These are phyloP conservation scores for Beta vulgaris DNA, from an alignment of 148 eudicot species.

Conservation along the genomic window DNA sequence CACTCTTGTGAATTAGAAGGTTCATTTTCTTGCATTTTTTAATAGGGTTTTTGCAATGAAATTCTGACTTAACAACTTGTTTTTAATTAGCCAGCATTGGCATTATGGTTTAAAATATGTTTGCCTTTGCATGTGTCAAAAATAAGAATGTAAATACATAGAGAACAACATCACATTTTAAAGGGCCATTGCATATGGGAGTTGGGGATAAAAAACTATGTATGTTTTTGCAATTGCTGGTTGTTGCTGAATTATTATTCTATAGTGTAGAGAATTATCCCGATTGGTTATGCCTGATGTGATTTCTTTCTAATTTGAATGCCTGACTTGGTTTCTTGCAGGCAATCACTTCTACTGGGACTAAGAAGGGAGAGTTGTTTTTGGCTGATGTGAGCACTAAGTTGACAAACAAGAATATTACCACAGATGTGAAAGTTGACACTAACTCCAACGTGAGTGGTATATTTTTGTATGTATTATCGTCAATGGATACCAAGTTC, in stretches of 20 bases:
- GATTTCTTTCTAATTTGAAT: background rate
- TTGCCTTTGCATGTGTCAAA: background rate
- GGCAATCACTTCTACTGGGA: constrained; percentile 74
- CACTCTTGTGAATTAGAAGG: background rate
- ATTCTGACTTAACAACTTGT: background rate
- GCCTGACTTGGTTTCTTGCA: constrained; percentile 21
- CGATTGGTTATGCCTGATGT: background rate
- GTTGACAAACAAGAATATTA: constrained; percentile 65
- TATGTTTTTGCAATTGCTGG: background rate
- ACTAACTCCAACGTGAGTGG: constrained; percentile 71
- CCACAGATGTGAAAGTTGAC: constrained; percentile 84
- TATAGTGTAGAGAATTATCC: background rate
- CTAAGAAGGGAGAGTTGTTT: constrained; percentile 59
- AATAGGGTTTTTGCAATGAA: background rate
- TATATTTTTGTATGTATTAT: background rate
- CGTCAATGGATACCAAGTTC: background rate
- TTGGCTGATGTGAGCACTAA: constrained; percentile 74
- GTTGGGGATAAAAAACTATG: background rate
- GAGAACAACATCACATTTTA: background rate
- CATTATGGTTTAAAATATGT: background rate
- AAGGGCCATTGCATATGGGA: background rate
- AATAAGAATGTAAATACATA: background rate
- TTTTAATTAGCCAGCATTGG: background rate
- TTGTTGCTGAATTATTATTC: background rate
- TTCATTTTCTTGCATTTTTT: background rate